Base-by-base conservation (phyloP, 129 eudicot species). In the Centella asiatica region DNA sequence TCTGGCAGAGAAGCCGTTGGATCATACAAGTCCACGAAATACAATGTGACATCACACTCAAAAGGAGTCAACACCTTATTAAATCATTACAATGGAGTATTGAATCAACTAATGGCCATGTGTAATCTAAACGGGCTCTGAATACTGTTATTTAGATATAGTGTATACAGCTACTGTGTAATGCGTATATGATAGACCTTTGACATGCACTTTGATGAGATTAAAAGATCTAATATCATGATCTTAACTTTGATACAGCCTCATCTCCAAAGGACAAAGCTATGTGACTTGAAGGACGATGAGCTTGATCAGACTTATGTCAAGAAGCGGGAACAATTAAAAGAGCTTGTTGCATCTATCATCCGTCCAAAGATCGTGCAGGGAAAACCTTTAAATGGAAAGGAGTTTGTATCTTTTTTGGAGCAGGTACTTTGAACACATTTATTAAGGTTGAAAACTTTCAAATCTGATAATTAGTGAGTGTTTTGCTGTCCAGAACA, bases 261-360 rank as follows among this genome's bases (percentile, higher is more conserved):
- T 73, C 99, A 93, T 77, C 95, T 93, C 32, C 88, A 77, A 66
- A 80, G 99, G 37, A 93, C 99, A 73, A 93, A 82, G 72, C 95
- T 93, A 65, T 93, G 96, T 72, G 99, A 93, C 74, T 42, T 93
- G 84, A 85, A 85, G 62, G 99, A 93, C 52, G 81, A 66, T 46
- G 96, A 93, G 39, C 96, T 93, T 57, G 99, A 93, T 40, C 89
- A 82, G 36, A 45, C 46, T 14, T 93, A 93, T 71, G 95, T 93
- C 25, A 56, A 42, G 75, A 87, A 70, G 72, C 71, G 99, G 74
- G 99, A 93, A 28, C 79, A 85, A 58, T 69, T 93, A 64, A 93
- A 87, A 78, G 70, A 79, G 64, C 70, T 93, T 62, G 92, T 93
- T 65, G 71, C 78, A 24, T 87, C 96, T 39, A 65, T 87, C 56